Evolutionary conservation across 148 eudicot species (phyloP).

Genomic region (Silene latifolia): DNA sequence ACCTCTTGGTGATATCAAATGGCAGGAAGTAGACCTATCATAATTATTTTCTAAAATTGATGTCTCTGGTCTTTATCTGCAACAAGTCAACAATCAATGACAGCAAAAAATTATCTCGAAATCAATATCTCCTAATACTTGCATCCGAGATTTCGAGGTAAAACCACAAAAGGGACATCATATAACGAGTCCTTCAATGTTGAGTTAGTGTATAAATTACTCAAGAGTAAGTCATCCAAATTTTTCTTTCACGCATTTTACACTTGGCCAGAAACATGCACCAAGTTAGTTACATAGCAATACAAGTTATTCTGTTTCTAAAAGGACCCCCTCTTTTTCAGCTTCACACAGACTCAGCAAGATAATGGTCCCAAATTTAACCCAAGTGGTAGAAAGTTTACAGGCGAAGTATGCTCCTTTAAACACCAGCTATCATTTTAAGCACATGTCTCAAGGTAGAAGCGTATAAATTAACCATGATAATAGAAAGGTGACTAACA

Average conservation of each 20-base stretch:
- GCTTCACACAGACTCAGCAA: background rate
- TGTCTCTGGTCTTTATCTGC: background rate
- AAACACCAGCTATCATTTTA: conserved; percentile 2
- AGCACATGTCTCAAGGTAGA: background rate
- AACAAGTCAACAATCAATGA: too few species aligned
- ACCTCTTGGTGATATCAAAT: background rate
- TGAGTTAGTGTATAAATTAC: background rate
- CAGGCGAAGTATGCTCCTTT: conserved; percentile 15
- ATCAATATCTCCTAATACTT: too few species aligned
- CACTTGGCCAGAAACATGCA: background rate
- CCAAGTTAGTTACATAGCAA: background rate
- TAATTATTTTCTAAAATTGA: background rate
- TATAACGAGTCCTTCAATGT: too few species aligned
- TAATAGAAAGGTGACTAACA: background rate
- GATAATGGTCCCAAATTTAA: background rate
- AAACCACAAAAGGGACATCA: background rate
- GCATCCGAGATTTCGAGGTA: background rate
- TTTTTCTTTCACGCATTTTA: background rate
- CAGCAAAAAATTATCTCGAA: too few species aligned
- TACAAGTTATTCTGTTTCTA: background rate
- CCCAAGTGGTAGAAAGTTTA: conserved; percentile 2
- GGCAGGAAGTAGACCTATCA: background rate
- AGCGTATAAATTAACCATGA: background rate
- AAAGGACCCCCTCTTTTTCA: background rate
- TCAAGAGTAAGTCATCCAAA: background rate